phyloP scores from a whole-genome alignment of 352 stramenopile genomes.

The Aphanomyces euteiches region DNA sequence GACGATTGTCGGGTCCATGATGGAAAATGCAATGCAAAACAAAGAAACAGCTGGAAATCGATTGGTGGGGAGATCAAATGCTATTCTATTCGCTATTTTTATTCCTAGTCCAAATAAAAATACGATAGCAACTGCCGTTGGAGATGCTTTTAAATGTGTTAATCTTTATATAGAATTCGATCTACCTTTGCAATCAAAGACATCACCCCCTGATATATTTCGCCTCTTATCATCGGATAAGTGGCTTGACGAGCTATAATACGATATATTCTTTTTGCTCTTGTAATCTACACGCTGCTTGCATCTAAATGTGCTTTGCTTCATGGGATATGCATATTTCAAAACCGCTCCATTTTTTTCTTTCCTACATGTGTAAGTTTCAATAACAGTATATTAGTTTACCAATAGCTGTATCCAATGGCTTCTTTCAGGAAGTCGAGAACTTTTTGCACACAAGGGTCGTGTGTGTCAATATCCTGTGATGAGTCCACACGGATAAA shows the following conservation, averaged over 20 bases:
- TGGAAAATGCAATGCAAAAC: background rate
- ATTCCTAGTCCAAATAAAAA: constrained; percentile 9
- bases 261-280: background rate
- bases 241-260: background rate
- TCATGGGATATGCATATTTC: background rate
- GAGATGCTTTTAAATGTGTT: background rate
- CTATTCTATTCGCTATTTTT: constrained; percentile 9
- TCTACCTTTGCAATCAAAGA: constrained; percentile 1
- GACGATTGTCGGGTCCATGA: too few relatives aligned
- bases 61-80: background rate
- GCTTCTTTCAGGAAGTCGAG: too few relatives aligned
- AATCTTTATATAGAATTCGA: background rate
- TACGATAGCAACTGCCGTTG: constrained; percentile 7
- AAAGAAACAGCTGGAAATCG: background rate
- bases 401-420: background rate
- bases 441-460: too few relatives aligned
- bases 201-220: background rate
- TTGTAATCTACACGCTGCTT: background rate
- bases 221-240: background rate
- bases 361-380: background rate
- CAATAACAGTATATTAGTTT: constrained; percentile 2
- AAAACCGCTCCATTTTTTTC: background rate
- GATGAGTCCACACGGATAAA: too few relatives aligned
- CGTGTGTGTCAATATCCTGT: too few relatives aligned
- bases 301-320: background rate